phyloP scores from a whole-genome alignment of 2,329 filamentous ascomycete genomes.

The Aureobasidium lini region DNA sequence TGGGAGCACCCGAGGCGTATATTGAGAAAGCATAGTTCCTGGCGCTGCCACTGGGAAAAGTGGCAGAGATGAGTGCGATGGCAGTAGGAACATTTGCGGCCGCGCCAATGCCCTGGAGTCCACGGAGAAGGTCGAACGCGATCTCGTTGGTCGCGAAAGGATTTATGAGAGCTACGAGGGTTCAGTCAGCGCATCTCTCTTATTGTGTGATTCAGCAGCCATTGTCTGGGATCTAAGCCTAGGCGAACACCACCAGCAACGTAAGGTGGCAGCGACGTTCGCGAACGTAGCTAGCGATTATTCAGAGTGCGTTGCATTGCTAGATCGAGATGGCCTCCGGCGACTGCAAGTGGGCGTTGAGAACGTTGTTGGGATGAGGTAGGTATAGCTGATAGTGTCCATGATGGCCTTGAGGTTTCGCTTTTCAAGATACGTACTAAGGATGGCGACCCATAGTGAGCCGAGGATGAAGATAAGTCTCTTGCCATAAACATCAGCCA shows the following conservation, averaged over 20 bases:
- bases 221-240: too few relatives aligned
- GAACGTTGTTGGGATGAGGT: too few relatives aligned
- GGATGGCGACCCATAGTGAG: slow-evolving; percentile 54
- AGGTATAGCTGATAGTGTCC: too few relatives aligned
- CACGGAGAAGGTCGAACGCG: slow-evolving; percentile 59
- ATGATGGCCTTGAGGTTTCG: too few relatives aligned
- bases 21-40: slow-evolving; percentile 65
- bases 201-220: too few relatives aligned
- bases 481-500: slow-evolving; percentile 61
- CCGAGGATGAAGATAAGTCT: slow-evolving; percentile 58
- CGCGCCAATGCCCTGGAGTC: slow-evolving; percentile 59
- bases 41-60: slow-evolving; percentile 58
- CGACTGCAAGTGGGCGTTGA: too few relatives aligned
- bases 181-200: too few relatives aligned
- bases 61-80: slow-evolving; percentile 61
- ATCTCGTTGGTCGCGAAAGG: slow-evolving; percentile 62
- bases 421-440: slow-evolving; percentile 23
- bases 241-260: too few relatives aligned
- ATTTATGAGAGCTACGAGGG: slow-evolving; percentile 40
- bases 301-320: too few relatives aligned
- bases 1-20: slow-evolving; percentile 56
- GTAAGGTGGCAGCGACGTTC: too few relatives aligned
- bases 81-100: slow-evolving; percentile 65
- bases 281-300: too few relatives aligned
- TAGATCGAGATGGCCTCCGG: too few relatives aligned